Evolutionary conservation across 2,329 filamentous ascomycete genomes (phyloP), one percentile per base, ranked within the genome.

Genomic region (Diaporthe humulicola): DNA sequence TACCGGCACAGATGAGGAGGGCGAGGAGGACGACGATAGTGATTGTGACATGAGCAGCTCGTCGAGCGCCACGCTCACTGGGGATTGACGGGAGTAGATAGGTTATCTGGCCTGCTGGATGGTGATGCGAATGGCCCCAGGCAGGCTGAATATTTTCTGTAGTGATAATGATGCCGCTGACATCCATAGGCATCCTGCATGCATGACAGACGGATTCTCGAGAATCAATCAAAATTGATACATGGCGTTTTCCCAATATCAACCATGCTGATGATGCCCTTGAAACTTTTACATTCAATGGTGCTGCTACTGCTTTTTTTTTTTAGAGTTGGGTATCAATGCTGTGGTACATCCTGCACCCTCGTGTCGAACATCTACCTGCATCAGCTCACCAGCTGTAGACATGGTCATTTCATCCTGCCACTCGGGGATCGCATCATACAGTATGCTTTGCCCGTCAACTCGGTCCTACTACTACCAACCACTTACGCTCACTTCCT

Each of bases 311-410:
- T 25, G 22, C 14, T 9, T 69, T 15, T 22, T 25, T 17, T 54
- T 54, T 30, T 45, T 45, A 40, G 33, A 69, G 64, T 69, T 69
- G 64, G 48, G 33, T 69, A 69, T 69, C 64, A 69, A 69, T 69
- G 45, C 64, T n/a, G 10, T 17, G n/a, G 2, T 14, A 54, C 30
- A 38, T 52, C 12, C 45, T 36, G 17, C 64, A 54, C 19, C 48
- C 48, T 8, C 30, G 19, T n/a, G 22, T 40, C 30, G 15, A 54
- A 25, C 28, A 40, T 40, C 33, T 7, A 12, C 4, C 10, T 33
- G 28, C 28, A 22, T n/a, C 48, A 25, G n/a, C 64, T 33, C 8
- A 28, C 48, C n/a, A 15, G 36, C 25, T 40, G 28, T 54, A 14
- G 48, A 54, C 2, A 54, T 36, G 1, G 0, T 14, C n/a, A 50